Conservation (phyloP, 1,284 basidiomycete genomes). For the Cryptococcus hybrid region DNA sequence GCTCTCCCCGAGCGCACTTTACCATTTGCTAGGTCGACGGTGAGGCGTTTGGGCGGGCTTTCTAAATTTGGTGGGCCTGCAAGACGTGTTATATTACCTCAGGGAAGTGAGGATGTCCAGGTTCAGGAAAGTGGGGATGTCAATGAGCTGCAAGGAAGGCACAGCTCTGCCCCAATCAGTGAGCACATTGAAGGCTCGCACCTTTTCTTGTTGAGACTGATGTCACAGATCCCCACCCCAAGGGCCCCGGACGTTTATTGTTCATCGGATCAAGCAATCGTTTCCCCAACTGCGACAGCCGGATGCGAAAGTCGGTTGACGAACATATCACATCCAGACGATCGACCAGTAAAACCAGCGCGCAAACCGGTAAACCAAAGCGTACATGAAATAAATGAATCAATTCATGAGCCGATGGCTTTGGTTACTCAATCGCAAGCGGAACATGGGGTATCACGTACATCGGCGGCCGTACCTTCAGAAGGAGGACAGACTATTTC, state of each 20-base stretch:
- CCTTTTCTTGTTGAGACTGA: not conserved
- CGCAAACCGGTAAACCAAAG: too few relatives aligned
- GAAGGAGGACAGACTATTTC: conserved; percentile 7
- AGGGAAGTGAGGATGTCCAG: conserved; percentile 13
- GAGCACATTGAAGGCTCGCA: conserved; percentile 3
- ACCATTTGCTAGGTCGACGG: conserved; percentile 6
- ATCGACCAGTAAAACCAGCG: too few relatives aligned
- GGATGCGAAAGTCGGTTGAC: too few relatives aligned
- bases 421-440: not conserved
- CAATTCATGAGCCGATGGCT: too few relatives aligned
- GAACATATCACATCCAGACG: too few relatives aligned
- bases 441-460: too few relatives aligned
- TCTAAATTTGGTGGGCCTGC: conserved; percentile 46
- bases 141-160: not conserved
- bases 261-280: too few relatives aligned
- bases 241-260: too few relatives aligned
- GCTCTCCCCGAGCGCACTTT: conserved; percentile 22
- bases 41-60: conserved; percentile 29
- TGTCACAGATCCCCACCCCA: too few relatives aligned
- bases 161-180: conserved; percentile 17
- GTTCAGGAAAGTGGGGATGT: not conserved
- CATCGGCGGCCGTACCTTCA: not conserved
- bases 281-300: too few relatives aligned
- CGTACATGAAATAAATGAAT: too few relatives aligned
- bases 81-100: conserved; percentile 22